Evolutionary conservation across 345 rosid genomes (phyloP).

Genomic region (Eucalyptus tenuipes): DNA sequence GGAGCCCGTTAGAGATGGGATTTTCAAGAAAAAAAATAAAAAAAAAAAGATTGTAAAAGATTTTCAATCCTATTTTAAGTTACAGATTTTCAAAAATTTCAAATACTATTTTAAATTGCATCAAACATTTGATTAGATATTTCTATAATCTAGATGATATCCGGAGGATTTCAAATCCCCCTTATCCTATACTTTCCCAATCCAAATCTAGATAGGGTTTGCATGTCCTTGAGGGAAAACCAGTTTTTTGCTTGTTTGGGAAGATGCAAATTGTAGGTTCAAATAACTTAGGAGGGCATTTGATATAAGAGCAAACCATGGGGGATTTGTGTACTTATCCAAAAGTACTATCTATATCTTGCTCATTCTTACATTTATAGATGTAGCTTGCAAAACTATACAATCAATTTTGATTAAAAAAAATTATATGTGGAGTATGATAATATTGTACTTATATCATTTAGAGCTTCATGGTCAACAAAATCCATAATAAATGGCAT

Average conservation of each 20-base stretch:
- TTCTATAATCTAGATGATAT: too few relatives aligned
- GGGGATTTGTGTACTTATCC: neutral
- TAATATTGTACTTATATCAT: neutral
- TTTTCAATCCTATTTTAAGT: too few relatives aligned
- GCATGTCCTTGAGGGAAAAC: neutral
- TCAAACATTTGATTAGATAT: too few relatives aligned
- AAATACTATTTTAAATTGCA: too few relatives aligned
- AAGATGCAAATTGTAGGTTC: neutral
- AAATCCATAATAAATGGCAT: neutral
- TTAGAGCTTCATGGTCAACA: neutral
- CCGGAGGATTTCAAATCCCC: too few relatives aligned
- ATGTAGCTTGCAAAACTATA: neutral
- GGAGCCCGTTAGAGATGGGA: too few relatives aligned
- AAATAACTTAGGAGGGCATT: neutral
- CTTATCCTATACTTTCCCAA: too few relatives aligned
- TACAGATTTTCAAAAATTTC: too few relatives aligned
- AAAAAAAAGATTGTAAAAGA: too few relatives aligned
- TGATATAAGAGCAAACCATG: neutral
- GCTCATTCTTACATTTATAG: neutral
- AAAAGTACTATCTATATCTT: neutral
- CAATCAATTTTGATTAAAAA: neutral
- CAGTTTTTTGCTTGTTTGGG: neutral
- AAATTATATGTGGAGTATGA: neutral
- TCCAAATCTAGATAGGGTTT: neutral
- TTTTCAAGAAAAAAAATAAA: too few relatives aligned